phyloP scores from a whole-genome alignment of 441 rosid genomes.

The Rhodomyrtus psidioides region DNA sequence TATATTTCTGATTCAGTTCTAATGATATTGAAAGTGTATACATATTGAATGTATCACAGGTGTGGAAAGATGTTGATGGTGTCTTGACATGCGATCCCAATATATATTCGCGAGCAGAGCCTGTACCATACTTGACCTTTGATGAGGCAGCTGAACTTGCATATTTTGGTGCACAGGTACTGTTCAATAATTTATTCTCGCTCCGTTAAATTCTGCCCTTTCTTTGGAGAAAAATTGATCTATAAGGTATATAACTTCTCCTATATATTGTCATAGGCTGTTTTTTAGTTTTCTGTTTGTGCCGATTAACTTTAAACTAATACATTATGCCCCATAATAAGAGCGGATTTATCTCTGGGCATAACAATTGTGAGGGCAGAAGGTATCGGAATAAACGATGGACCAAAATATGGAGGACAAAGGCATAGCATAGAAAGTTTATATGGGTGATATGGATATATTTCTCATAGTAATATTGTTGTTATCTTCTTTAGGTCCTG shows the following conservation, averaged over 20 bases:
- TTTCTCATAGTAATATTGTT: neutral
- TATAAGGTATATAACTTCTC: neutral
- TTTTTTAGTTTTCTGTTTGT: neutral
- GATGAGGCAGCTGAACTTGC: conserved; percentile 99
- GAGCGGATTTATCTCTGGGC: neutral
- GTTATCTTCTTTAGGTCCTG: conserved; percentile 42
- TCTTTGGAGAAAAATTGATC: neutral
- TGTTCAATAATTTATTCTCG: neutral
- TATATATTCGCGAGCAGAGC: conserved; percentile 61
- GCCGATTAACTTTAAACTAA: neutral
- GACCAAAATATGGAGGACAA: neutral
- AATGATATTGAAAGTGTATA: neutral
- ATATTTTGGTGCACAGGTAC: conserved; percentile 96
- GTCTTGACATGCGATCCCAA: conserved; percentile 96
- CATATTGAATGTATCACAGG: conserved; percentile 25
- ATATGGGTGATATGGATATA: neutral
- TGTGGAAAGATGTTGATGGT: conserved; percentile 99
- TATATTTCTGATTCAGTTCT: neutral
- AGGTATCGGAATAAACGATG: neutral
- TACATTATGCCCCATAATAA: neutral
- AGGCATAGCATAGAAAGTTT: neutral
- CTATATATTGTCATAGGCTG: neutral
- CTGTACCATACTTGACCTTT: conserved; percentile 82
- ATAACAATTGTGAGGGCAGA: neutral
- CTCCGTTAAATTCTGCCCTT: neutral